Percentiles rank a stretch among this genome's conserved stretches.
Conservation (phyloP, 306 rosid genomes). For the Dalbergia cochinchinensis region DNA sequence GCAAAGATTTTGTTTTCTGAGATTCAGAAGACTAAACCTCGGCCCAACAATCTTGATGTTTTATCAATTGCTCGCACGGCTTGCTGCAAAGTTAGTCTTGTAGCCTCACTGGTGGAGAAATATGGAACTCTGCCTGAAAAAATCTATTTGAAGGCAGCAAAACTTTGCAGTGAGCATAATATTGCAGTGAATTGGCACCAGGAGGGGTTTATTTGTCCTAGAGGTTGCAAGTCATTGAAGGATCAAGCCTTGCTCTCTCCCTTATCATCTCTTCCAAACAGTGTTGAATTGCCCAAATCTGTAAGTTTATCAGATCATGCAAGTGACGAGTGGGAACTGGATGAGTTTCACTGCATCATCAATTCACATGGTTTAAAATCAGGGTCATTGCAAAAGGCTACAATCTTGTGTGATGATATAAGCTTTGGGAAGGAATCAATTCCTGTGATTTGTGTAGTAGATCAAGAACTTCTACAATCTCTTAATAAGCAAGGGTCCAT, state of each 20-base stretch:
- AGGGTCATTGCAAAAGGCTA: conserved; percentile 58
- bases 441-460: conserved; percentile 83
- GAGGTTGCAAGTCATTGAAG: conserved; percentile 68
- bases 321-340: conserved; percentile 71
- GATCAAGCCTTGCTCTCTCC: conserved; percentile 63
- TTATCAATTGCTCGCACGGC: conserved; percentile 76
- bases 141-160: conserved; percentile 89
- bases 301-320: conserved; percentile 50
- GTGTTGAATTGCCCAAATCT: conserved; percentile 48
- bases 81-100: conserved; percentile 85
- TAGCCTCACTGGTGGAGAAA: conserved; percentile 71
- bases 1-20: conserved; percentile 87
- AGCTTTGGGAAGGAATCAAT: conserved; percentile 89
- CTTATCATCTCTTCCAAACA: conserved; percentile 64
- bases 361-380: conserved; percentile 61
- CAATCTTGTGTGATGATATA: conserved; percentile 80
- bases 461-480: conserved; percentile 68
- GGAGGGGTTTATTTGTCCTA: conserved; percentile 82
- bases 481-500: conserved; percentile 53
- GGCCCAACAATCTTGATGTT: conserved; percentile 79
- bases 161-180: conserved; percentile 84
- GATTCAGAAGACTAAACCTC: conserved; percentile 81
- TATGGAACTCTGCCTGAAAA: conserved; percentile 80
- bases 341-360: conserved; percentile 78
- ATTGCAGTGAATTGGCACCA: conserved; percentile 73